Conservation (phyloP, 2,329 filamentous ascomycete species). For the Aspergillus ustus region DNA sequence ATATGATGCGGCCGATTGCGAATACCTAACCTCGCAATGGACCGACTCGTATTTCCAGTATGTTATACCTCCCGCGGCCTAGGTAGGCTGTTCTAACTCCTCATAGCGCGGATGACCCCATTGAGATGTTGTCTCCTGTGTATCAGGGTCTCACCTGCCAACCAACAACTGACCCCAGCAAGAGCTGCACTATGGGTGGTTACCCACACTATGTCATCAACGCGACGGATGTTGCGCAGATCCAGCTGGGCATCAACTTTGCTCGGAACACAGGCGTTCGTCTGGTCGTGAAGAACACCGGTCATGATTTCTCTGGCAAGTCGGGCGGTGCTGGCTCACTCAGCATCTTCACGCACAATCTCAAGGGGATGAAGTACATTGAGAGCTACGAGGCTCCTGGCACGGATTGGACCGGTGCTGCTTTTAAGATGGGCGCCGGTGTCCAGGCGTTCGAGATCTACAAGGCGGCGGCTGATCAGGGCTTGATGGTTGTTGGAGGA, state of each 20-base stretch:
- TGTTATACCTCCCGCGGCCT: not conserved
- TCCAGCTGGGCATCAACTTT: constrained; percentile 39
- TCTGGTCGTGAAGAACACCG: constrained; percentile 50
- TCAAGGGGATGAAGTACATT: constrained; percentile 50
- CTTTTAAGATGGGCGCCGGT: constrained; percentile 60
- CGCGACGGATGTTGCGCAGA: constrained; percentile 38
- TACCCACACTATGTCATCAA: constrained; percentile 43
- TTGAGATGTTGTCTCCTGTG: constrained; percentile 29
- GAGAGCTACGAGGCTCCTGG: constrained; percentile 39
- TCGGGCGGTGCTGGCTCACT: constrained; percentile 53
- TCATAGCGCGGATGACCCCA: constrained; percentile 26
- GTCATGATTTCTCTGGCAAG: constrained; percentile 54
- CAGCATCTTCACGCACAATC: constrained; percentile 55
- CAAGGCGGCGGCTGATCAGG: constrained; percentile 47
- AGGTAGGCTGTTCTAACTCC: not conserved
- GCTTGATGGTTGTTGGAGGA: constrained; percentile 59
- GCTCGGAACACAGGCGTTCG: constrained; percentile 38
- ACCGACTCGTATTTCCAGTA: constrained; percentile 33
- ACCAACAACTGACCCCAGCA: constrained; percentile 29
- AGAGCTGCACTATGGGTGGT: constrained; percentile 35
- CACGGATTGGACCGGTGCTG: constrained; percentile 53
- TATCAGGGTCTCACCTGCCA: constrained; percentile 34
- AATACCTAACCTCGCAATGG: constrained; percentile 28
- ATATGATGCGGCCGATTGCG: constrained; percentile 29
- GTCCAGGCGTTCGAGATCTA: constrained; percentile 57